These are phyloP conservation scores for Corchorus olitorius DNA, from an alignment of 345 rosid species.

Conservation along the genomic window DNA sequence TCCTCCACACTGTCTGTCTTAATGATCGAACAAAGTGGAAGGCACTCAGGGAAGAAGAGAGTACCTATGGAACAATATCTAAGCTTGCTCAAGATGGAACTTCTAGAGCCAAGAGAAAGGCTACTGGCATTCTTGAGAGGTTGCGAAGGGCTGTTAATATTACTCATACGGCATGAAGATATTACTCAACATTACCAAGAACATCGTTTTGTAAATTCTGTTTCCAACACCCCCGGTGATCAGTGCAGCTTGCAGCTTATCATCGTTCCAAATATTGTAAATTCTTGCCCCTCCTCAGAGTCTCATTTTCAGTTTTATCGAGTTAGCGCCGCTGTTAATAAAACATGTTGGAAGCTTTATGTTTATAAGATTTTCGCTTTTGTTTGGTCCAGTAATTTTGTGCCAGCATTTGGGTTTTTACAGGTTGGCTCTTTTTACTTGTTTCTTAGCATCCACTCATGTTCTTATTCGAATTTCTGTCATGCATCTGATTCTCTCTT, in stretches of 20 bases:
- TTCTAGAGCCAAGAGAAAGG: constrained; percentile 94
- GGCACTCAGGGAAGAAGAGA: constrained; percentile 81
- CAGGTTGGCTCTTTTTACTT: not conserved
- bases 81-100: constrained; percentile 82
- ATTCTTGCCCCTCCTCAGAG: constrained; percentile 35
- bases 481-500: not conserved
- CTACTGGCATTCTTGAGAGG: constrained; percentile 76
- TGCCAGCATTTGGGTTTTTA: not conserved
- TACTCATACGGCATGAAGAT: constrained; percentile 80
- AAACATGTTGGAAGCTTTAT: constrained; percentile 17
- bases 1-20: constrained; percentile 67
- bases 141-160: constrained; percentile 64
- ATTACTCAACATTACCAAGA: not conserved
- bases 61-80: constrained; percentile 57
- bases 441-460: not conserved
- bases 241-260: constrained; percentile 22
- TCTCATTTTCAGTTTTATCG: constrained; percentile 27
- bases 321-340: constrained; percentile 49
- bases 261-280: constrained; percentile 35
- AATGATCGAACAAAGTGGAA: constrained; percentile 80
- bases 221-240: constrained; percentile 16
- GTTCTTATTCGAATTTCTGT: not conserved
- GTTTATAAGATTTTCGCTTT: constrained; percentile 3
- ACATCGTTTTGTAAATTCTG: constrained; percentile 38
- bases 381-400: not conserved